Base-by-base conservation (phyloP, 1,139 yeast species). In the Debaryomyces udenii region DNA sequence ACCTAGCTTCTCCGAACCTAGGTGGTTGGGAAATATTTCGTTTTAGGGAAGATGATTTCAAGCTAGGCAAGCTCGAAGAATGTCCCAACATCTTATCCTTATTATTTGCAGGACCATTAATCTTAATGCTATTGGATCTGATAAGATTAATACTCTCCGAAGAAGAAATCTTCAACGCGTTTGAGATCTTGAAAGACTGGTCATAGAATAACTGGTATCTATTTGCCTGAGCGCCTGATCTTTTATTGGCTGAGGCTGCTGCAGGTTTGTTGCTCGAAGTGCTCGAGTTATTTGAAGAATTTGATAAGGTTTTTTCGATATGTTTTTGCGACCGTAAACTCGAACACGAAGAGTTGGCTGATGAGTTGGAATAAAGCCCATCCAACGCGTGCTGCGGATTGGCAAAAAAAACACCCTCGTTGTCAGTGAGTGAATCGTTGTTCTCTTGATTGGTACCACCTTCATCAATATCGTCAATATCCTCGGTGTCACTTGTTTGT, bases 201-300 rank as follows among this genome's bases (percentile, higher is more conserved):
- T 74, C 78, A 47, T 76, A 76, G 50, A 76, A 74, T 7, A 67
- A 69, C 52, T 76, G 79, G 47, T 76, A 77, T 37, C 81, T 55
- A 33, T 68, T 68, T 3, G 81, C 80, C 42, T 72, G 67, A n/a
- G 80, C 79, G 4, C 70, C 74, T 3, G 66, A 69, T 44, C 72
- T 55, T 52, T 57, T 68, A 2, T 59, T 33, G 27, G 31, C 38
- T 34, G 41, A 37, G 39, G 33, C 50, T 9, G 39, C 16, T 10
- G 31, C 18, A 11, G 40, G 44, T 40, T 30, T 37, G 11, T 36
- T 38, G 9, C 41, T 39, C 2, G 55, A 55, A 31, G 46, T 40
- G 27, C 49, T 40, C 1, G 68, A 64, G 18, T 66, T 67, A 38
- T 55, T 57, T 0, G 74, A 67, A 2, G 70, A 60, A 40, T 66